phyloP scores from a whole-genome alignment of 2,329 filamentous ascomycete genomes.

The Chrysosporium queenslandicum region DNA sequence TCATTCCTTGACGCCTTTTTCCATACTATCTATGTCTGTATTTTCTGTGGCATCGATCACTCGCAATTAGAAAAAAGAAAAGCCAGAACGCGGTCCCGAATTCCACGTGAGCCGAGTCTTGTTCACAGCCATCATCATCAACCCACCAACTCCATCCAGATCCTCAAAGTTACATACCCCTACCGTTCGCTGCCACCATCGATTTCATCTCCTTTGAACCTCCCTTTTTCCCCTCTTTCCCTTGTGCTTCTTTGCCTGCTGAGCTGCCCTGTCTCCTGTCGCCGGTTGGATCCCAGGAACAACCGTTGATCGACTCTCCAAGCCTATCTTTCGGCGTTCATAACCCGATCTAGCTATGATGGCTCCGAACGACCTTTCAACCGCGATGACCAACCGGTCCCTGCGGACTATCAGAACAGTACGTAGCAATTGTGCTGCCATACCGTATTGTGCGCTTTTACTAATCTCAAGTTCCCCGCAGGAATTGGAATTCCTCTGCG shows the following conservation, averaged over 20 bases:
- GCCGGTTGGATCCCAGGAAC: background rate
- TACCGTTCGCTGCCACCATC: background rate
- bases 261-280: background rate
- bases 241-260: background rate
- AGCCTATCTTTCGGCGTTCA: background rate
- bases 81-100: background rate
- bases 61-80: no score
- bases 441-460: slow-evolving; percentile 10
- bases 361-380: slow-evolving; percentile 25
- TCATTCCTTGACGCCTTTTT: background rate
- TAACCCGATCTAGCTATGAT: background rate
- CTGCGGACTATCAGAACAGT: slow-evolving; percentile 81
- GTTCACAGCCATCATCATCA: background rate
- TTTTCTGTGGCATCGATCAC: background rate
- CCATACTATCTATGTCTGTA: background rate
- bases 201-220: slow-evolving; percentile 1
- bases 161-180: background rate
- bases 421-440: slow-evolving; percentile 30
- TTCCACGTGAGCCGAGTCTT: slow-evolving; percentile 6
- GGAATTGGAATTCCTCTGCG: slow-evolving; percentile 85
- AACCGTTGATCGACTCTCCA: background rate
- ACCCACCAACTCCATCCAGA: background rate
- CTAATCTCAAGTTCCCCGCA: slow-evolving; percentile 30
- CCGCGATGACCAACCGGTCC: slow-evolving; percentile 67
- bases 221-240: background rate